These are phyloP conservation scores for Aspergillus brunneoviolaceus DNA, from an alignment of 2,329 filamentous ascomycete species.

Conservation along the genomic window DNA sequence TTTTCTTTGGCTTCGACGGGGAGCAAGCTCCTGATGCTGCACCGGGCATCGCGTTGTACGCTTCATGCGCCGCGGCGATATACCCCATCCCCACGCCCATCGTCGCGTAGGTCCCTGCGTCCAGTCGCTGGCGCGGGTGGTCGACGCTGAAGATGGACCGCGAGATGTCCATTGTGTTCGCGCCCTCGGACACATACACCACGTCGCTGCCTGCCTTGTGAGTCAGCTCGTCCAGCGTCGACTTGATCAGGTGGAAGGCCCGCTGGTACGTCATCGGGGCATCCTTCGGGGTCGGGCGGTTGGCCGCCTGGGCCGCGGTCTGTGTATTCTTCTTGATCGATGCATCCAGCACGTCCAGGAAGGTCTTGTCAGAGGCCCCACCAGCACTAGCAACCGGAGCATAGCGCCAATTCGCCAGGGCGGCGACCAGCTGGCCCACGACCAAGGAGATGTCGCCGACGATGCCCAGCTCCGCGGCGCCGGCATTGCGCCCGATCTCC, in stretches of 20 bases:
- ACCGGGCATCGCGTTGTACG: conserved; percentile 49
- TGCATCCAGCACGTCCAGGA: conserved; percentile 32
- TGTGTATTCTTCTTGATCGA: conserved; percentile 49
- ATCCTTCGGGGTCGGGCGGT: conserved; percentile 31
- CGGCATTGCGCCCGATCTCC: conserved; percentile 55
- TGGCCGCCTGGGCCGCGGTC: conserved; percentile 45
- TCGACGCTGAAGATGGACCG: conserved; percentile 55
- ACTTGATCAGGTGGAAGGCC: conserved; percentile 55
- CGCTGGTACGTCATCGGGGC: conserved; percentile 52
- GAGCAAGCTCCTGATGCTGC: too few relatives aligned
- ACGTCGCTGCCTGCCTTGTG: conserved; percentile 49
- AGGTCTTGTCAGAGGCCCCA: conserved; percentile 21
- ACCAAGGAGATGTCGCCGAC: conserved; percentile 54
- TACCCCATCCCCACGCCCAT: conserved; percentile 62
- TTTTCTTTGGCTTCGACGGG: conserved; percentile 46
- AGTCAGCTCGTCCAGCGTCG: conserved; percentile 48
- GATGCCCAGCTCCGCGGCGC: conserved; percentile 49
- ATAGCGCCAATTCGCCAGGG: conserved; percentile 49
- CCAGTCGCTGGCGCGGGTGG: conserved; percentile 55
- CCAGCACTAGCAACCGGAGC: conserved; percentile 19
- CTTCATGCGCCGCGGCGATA: conserved; percentile 56
- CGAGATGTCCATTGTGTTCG: conserved; percentile 63
- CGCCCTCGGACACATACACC: conserved; percentile 59
- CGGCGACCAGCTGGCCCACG: conserved; percentile 46
- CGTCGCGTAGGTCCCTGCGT: conserved; percentile 59